Percentiles rank a stretch among this genome's conserved stretches.
These are phyloP conservation scores for Neofusicoccum sp. DNA, from an alignment of 2,329 filamentous ascomycete genomes.

Conservation along the genomic window DNA sequence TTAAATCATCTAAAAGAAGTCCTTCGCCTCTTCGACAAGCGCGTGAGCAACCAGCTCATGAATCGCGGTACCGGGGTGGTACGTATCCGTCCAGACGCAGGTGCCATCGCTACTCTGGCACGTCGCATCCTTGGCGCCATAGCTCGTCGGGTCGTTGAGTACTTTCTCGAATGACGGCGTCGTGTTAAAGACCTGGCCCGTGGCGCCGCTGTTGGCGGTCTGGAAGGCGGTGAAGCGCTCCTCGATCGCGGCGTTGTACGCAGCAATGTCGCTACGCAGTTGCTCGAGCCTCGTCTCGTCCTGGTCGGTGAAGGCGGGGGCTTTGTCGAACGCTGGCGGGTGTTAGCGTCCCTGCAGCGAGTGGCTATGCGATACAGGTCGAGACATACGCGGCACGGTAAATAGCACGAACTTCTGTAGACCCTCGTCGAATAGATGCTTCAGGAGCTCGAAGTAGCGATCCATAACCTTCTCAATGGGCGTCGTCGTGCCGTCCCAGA, in stretches of 20 bases:
- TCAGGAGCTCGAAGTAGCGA: slow-evolving; percentile 47
- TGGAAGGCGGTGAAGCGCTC: slow-evolving; percentile 37
- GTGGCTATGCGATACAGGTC: not conserved
- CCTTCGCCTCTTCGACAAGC: not conserved
- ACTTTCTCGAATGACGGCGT: slow-evolving; percentile 46
- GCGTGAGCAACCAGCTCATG: slow-evolving; percentile 20
- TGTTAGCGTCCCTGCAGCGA: slow-evolving; percentile 21
- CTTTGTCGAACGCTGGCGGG: slow-evolving; percentile 26
- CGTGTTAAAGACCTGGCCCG: slow-evolving; percentile 46
- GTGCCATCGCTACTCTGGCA: slow-evolving; percentile 48
- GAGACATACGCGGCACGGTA: slow-evolving; percentile 54
- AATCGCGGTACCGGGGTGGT: slow-evolving; percentile 26
- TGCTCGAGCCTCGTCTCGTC: slow-evolving; percentile 22
- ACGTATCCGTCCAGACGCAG: slow-evolving; percentile 50
- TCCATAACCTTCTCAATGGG: slow-evolving; percentile 30
- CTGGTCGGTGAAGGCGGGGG: slow-evolving; percentile 32
- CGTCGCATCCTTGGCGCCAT: slow-evolving; percentile 47
- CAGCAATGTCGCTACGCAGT: slow-evolving; percentile 33
- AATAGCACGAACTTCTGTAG: slow-evolving; percentile 62
- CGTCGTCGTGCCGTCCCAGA: slow-evolving; percentile 2
- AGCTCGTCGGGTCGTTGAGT: slow-evolving; percentile 45
- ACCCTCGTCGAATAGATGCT: slow-evolving; percentile 56
- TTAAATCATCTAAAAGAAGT: not conserved
- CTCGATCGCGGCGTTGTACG: slow-evolving; percentile 44
- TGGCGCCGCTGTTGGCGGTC: slow-evolving; percentile 37